Percentiles rank a stretch among this genome's conserved stretches.
Evolutionary conservation across 2,329 filamentous ascomycete genomes (phyloP).

Genomic region (Venturia nashicola): DNA sequence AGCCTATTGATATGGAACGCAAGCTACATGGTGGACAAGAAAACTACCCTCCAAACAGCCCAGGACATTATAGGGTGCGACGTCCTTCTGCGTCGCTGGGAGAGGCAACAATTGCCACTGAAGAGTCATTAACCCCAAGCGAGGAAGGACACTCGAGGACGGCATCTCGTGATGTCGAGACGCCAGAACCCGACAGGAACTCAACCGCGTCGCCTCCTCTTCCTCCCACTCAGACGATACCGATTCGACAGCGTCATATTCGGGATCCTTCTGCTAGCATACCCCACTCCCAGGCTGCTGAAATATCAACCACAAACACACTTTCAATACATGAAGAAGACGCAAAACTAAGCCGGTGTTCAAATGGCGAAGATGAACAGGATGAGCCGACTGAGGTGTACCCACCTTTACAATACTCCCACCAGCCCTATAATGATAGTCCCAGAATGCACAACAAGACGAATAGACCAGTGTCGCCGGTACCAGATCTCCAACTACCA

Average conservation of each 20-base stretch:
- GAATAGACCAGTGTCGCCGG: conserved; percentile 4
- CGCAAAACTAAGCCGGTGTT: not conserved
- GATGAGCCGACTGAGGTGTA: conserved; percentile 24
- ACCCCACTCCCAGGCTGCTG: conserved; percentile 9
- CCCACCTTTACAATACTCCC: conserved; percentile 39
- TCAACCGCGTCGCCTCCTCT: conserved; percentile 17
- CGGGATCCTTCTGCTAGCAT: conserved; percentile 11
- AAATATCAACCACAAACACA: conserved; percentile 8
- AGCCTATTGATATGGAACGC: not conserved
- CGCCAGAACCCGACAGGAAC: conserved; percentile 15
- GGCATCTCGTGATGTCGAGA: conserved; percentile 20
- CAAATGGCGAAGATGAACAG: conserved; percentile 10
- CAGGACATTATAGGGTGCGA: conserved; percentile 11
- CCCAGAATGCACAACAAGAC: conserved; percentile 1
- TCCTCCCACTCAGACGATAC: conserved; percentile 21
- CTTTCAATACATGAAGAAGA: not conserved
- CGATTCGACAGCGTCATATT: conserved; percentile 22
- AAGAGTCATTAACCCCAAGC: conserved; percentile 20
- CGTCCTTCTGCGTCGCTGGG: conserved; percentile 20
- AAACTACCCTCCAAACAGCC: conserved; percentile 16
- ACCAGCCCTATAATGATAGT: conserved; percentile 24
- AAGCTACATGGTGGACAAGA: conserved; percentile 12
- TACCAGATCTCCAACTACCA: conserved; percentile 11
- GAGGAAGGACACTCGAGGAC: conserved; percentile 23
- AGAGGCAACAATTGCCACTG: conserved; percentile 14